phyloP scores from a whole-genome alignment of 2,329 filamentous ascomycete genomes.

The Cercospora citrullina region DNA sequence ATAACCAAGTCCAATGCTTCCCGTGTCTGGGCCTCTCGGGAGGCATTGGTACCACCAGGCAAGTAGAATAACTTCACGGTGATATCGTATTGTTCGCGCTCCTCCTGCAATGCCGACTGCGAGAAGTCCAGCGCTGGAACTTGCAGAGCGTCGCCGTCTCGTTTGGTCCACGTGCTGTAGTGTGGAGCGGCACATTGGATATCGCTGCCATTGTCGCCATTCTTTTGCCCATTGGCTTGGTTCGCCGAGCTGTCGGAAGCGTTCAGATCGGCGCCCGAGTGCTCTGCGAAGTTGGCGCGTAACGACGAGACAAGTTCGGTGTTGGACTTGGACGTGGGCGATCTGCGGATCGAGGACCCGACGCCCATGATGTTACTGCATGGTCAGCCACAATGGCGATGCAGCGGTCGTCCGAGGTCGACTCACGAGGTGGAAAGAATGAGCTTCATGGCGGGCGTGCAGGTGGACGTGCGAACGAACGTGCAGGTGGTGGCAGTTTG shows the following conservation, averaged over 20 bases:
- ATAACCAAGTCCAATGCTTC: constrained; percentile 80
- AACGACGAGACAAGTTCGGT: constrained; percentile 88
- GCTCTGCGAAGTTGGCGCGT: constrained; percentile 68
- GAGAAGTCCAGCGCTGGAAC: constrained; percentile 77
- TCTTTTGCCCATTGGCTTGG: constrained; percentile 16
- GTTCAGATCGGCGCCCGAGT: constrained; percentile 20
- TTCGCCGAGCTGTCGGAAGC: constrained; percentile 11
- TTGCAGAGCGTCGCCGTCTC: constrained; percentile 53
- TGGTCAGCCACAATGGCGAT: constrained; percentile 27
- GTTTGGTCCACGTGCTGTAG: constrained; percentile 67
- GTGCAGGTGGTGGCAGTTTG: constrained; percentile 9
- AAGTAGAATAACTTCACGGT: constrained; percentile 95
- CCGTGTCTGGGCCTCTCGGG: constrained; percentile 66
- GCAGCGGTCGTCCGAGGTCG: constrained; percentile 8
- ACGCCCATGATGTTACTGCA: constrained; percentile 78
- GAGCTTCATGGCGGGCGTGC: constrained; percentile 63
- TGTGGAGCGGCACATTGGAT: constrained; percentile 31
- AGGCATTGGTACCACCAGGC: constrained; percentile 51
- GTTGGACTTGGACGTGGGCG: constrained; percentile 79
- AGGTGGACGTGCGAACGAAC: background rate
- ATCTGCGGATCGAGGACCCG: constrained; percentile 79
- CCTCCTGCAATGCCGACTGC: constrained; percentile 72
- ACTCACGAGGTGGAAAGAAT: constrained; percentile 83
- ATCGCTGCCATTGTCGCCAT: constrained; percentile 20
- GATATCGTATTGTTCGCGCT: constrained; percentile 83